Conservation (phyloP, 1,284 basidiomycete genomes). For the Leucoagaricus sp. region DNA sequence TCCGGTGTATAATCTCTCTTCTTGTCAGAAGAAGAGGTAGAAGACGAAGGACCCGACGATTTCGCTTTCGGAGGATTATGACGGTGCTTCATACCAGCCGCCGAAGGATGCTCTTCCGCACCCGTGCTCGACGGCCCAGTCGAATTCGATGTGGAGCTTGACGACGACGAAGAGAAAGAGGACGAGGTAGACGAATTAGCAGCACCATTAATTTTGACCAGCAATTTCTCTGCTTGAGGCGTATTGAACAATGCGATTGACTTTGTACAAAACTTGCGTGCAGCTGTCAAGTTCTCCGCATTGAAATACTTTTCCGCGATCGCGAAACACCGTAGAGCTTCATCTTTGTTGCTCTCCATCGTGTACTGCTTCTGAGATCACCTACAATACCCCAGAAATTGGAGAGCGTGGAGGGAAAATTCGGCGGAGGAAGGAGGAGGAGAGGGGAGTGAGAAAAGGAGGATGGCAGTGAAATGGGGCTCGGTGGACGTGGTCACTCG, state of each 20-base stretch:
- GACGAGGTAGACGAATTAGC: slow-evolving; percentile 33
- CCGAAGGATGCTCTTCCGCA: slow-evolving; percentile 69
- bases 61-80: slow-evolving; percentile 34
- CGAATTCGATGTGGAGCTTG: slow-evolving; percentile 41
- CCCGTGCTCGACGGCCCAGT: neutral
- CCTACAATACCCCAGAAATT: neutral
- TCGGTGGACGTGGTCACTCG: slow-evolving; percentile 17
- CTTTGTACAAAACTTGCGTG: slow-evolving; percentile 91
- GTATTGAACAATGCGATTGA: slow-evolving; percentile 85
- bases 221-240: slow-evolving; percentile 71
- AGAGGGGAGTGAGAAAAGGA: slow-evolving; percentile 17
- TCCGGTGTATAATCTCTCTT: slow-evolving; percentile 89
- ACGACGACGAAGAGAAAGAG: slow-evolving; percentile 39
- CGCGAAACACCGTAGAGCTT: slow-evolving; percentile 77
- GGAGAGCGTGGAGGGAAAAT: slow-evolving; percentile 8
- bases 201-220: slow-evolving; percentile 61
- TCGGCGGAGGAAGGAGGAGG: slow-evolving; percentile 15
- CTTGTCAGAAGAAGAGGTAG: slow-evolving; percentile 49
- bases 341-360: slow-evolving; percentile 92
- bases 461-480: slow-evolving; percentile 15
- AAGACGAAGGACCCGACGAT: slow-evolving; percentile 4
- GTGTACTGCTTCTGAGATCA: neutral
- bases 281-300: slow-evolving; percentile 72
- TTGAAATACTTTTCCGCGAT: slow-evolving; percentile 79
- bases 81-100: slow-evolving; percentile 62